Conservation (phyloP, 441 rosid genomes). For the Dalechampia spathulata region DNA sequence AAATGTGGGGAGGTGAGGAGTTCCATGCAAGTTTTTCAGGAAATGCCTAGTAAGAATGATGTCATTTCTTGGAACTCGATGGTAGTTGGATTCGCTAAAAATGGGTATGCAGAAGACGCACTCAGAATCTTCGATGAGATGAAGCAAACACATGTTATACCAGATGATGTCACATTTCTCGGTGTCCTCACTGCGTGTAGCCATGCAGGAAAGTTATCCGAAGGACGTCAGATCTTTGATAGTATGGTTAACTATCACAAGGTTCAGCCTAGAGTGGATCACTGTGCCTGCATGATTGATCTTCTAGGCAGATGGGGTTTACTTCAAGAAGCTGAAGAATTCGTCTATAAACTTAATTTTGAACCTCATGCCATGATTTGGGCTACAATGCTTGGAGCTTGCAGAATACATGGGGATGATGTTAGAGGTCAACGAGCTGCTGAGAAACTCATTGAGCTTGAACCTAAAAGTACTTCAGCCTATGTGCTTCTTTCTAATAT, state of each 20-base stretch:
- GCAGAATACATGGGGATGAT: conserved; percentile 84
- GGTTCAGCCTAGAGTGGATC: conserved; percentile 67
- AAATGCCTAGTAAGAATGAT: conserved; percentile 41
- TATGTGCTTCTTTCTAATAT: conserved; percentile 82
- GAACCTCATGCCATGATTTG: conserved; percentile 72
- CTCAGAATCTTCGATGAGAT: conserved; percentile 46
- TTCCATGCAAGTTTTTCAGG: conserved; percentile 53
- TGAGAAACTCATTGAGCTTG: conserved; percentile 64
- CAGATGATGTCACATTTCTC: conserved; percentile 85
- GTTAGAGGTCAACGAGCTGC: conserved; percentile 60
- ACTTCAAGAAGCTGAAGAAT: conserved; percentile 71
- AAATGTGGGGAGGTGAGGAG: conserved; percentile 78
- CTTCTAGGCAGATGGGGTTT: conserved; percentile 88
- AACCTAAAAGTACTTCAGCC: conserved; percentile 69
- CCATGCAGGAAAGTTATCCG: conserved; percentile 77
- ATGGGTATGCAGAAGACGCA: conserved; percentile 79
- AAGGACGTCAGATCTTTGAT: conserved; percentile 57
- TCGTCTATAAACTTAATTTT: conserved; percentile 44
- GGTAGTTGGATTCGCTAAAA: conserved; percentile 86
- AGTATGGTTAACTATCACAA: conserved; percentile 49
- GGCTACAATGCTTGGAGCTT: conserved; percentile 86
- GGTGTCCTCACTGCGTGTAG: conserved; percentile 92
- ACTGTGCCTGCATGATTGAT: conserved; percentile 87
- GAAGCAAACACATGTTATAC: conserved; percentile 47
- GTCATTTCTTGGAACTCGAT: conserved; percentile 86